Evolutionary conservation across 192 early-diverging fungal genomes (phyloP), one percentile per base, ranked within the genome.

Genomic region (Martensiomyces pterosporus): DNA sequence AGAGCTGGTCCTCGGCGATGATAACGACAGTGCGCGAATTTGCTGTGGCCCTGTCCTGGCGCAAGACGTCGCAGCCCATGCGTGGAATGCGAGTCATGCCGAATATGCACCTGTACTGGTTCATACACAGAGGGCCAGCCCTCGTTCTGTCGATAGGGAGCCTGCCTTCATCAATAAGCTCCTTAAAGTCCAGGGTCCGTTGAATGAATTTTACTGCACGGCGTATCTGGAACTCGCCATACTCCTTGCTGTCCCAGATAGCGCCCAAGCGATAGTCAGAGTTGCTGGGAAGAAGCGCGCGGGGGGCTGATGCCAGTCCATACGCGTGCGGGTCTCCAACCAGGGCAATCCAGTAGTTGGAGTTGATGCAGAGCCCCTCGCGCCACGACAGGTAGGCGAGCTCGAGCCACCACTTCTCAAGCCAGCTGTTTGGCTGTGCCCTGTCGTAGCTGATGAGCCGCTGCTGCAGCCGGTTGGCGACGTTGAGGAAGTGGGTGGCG

Each of bases 261-360:
- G 24, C 24, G 8, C 50, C 55, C 8, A 4, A 3, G 22, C 4
- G 2, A 7, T 15, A 34, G 3, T 38, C 26, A 18, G 49, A 38
- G 25, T 57, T 43, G 7, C 45, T 7, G 1, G 50, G 49, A 6
- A 39, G 38, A n/a, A 52, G 46, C 9, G 37, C 49, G 41, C 55
- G 25, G 2, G 62, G 57, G 15, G 68, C 43, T 0, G 71, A 37
- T 15, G 71, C 56, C 24, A 55, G 53, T 0, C 58, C 71, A 22
- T 80, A 82, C 14, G 82, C 81, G 46, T 67, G 53, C 3, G 59
- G 47, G 49, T 90, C 89, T 49, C 87, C 82, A 6, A 63, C 57
- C 51, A 80, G 65, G n/a, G 86, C 34, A 19, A 92, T 80, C 54
- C 83, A 92, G 83, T 89, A 96, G 74, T 92, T 91, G 39, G 86